Percentiles rank a stretch among this genome's conserved stretches.
phyloP scores from a whole-genome alignment of 1,284 basidiomycete species.

The Sanghuangporus weigelae region DNA sequence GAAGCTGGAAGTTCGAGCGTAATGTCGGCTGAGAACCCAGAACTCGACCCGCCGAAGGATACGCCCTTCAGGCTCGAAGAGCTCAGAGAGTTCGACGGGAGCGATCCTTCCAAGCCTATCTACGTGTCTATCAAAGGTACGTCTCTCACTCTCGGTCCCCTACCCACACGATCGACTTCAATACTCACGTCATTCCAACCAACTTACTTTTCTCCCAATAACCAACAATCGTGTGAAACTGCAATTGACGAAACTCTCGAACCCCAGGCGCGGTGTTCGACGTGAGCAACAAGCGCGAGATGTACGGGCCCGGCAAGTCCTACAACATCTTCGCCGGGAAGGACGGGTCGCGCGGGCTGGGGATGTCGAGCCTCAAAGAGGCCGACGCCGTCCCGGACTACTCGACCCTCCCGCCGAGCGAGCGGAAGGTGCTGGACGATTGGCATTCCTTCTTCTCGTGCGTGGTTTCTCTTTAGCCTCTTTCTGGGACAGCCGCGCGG shows the following conservation, averaged over 20 bases:
- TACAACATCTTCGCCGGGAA: conserved; percentile 84
- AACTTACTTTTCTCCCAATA: neutral
- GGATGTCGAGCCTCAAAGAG: conserved; percentile 80
- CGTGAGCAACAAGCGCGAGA: conserved; percentile 74
- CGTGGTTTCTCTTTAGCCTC: no score
- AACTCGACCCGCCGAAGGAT: conserved; percentile 72
- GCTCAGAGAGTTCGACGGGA: conserved; percentile 68
- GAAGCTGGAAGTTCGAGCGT: conserved; percentile 44
- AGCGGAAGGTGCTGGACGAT: conserved; percentile 83
- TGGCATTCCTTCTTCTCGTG: conserved; percentile 81
- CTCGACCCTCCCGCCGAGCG: conserved; percentile 66
- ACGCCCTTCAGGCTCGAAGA: conserved; percentile 69
- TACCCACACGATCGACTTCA: neutral
- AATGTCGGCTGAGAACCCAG: conserved; percentile 59
- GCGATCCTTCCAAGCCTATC: conserved; percentile 59
- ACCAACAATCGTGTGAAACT: neutral
- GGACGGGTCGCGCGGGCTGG: conserved; percentile 81
- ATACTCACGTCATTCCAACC: neutral
- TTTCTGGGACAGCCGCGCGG: no score
- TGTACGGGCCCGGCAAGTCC: conserved; percentile 70
- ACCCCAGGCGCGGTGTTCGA: conserved; percentile 79
- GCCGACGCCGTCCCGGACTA: conserved; percentile 92
- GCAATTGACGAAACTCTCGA: neutral
- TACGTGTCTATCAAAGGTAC: conserved; percentile 87
- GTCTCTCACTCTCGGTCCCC: conserved; percentile 17